Conservation (phyloP, 495 filamentous ascomycete species). For the Penicillium lagena region DNA sequence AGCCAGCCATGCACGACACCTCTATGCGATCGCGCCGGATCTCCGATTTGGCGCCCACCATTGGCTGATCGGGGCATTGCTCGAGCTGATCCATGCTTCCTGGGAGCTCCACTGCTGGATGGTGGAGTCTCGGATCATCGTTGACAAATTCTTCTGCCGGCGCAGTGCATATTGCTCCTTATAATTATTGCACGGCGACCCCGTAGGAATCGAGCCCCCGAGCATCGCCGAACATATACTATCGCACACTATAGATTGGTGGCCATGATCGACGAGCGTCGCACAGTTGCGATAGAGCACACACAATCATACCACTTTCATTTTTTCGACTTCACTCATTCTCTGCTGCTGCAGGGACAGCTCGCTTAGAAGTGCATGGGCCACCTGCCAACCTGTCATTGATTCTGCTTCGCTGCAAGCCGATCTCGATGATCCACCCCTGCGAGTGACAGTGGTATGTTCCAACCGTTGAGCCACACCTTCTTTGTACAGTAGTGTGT, state of each 20-base stretch:
- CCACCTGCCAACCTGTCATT: slow-evolving; percentile 26
- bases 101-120: background rate
- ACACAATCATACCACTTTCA: background rate
- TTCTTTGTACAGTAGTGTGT: no score
- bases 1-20: slow-evolving; percentile 31
- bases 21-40: slow-evolving; percentile 12
- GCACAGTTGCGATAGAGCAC: background rate
- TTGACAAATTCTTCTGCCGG: slow-evolving; percentile 4
- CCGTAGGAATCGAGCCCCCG: slow-evolving; percentile 11
- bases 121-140: slow-evolving; percentile 12
- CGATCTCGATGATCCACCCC: no score
- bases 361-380: slow-evolving; percentile 7
- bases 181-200: slow-evolving; percentile 3
- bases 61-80: slow-evolving; percentile 12
- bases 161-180: background rate
- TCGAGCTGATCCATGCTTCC: slow-evolving; percentile 1
- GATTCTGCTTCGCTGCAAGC: background rate
- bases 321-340: no score
- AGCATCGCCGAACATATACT: slow-evolving; percentile 12
- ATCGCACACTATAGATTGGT: no score
- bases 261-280: slow-evolving; percentile 7
- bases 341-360: no score
- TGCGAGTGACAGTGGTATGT: no score
- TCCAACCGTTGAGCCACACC: no score
- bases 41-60: background rate